Conservation (phyloP, 2,329 filamentous ascomycete species). For the Thyridium curvatum region DNA sequence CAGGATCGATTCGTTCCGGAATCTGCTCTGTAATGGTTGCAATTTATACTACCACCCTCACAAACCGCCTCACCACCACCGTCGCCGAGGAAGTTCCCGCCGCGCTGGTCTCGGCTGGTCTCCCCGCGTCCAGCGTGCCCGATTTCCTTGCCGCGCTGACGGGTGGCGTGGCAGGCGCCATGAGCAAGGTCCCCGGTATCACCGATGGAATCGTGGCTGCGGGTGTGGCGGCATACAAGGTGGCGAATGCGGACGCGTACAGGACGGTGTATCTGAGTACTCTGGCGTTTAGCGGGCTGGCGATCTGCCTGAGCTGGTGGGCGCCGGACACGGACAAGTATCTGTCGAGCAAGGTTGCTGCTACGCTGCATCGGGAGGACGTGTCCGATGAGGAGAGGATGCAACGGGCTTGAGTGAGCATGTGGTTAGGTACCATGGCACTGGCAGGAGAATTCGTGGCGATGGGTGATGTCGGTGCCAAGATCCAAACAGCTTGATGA, state of each 20-base stretch:
- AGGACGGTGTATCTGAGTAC: conserved; percentile 20
- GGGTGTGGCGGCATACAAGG: conserved; percentile 17
- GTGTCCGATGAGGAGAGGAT: too few species aligned
- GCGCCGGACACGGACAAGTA: conserved; percentile 8
- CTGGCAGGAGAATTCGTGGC: too few species aligned
- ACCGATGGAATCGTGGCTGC: conserved; percentile 17
- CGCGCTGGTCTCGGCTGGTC: conserved; percentile 18
- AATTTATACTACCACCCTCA: conserved; percentile 21
- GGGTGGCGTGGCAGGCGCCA: conserved; percentile 6
- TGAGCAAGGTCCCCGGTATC: conserved; percentile 15
- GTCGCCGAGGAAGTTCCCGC: conserved; percentile 16
- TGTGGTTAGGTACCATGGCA: too few species aligned
- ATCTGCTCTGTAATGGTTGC: conserved; percentile 14
- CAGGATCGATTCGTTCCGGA: conserved; percentile 14
- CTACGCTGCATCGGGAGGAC: conserved; percentile 4
- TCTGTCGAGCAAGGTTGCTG: conserved; percentile 9
- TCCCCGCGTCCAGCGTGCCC: conserved; percentile 16
- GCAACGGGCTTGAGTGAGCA: too few species aligned
- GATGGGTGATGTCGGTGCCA: too few species aligned
- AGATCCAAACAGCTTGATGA: too few species aligned
- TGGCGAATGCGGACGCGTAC: conserved; percentile 20
- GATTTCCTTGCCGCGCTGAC: conserved; percentile 17
- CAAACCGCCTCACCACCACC: conserved; percentile 14
- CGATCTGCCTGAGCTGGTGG: conserved; percentile 9
- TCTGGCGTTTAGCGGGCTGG: conserved; percentile 19